Conservation (phyloP, 1,284 basidiomycete species). For the Violaceomyces palustris region DNA sequence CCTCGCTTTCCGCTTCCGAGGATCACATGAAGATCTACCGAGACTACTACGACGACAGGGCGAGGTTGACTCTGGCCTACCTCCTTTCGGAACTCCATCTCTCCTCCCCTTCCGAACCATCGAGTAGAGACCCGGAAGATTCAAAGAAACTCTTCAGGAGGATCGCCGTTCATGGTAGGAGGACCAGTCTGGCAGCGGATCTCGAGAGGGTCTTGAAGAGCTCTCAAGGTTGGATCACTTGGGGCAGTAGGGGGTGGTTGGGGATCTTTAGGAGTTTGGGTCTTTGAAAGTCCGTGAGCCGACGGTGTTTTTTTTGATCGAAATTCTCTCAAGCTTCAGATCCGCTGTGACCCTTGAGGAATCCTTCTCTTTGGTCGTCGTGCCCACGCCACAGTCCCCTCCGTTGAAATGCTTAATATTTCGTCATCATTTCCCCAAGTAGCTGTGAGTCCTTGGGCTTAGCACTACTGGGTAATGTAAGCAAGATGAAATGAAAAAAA, state of each 20-base stretch:
- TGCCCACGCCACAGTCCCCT: background rate
- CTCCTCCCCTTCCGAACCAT: slow-evolving; percentile 1
- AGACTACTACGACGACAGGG: slow-evolving; percentile 11
- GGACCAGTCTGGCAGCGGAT: slow-evolving; percentile 4
- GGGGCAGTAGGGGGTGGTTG: slow-evolving; percentile 25
- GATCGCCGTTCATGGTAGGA: slow-evolving; percentile 4
- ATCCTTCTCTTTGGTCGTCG: background rate
- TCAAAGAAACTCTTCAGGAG: slow-evolving; percentile 3
- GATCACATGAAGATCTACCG: no score
- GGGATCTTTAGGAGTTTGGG: slow-evolving; percentile 15
- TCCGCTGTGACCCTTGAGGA: background rate
- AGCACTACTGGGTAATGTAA: no score
- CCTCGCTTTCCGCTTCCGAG: no score
- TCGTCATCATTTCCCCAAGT: background rate
- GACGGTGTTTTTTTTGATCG: background rate
- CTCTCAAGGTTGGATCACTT: slow-evolving; percentile 7
- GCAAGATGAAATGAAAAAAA: no score
- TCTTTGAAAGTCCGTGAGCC: slow-evolving; percentile 2
- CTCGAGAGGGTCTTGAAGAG: background rate
- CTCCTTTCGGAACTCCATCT: slow-evolving; percentile 13
- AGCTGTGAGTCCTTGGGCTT: no score
- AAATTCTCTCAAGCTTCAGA: background rate
- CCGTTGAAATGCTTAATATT: background rate
- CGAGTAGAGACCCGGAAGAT: slow-evolving; percentile 2
- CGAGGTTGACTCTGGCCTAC: slow-evolving; percentile 7